Evolutionary conservation across 1,139 yeast species (phyloP), one percentile per base, ranked within the genome.

Genomic region (Suhomyces bribrorum): DNA sequence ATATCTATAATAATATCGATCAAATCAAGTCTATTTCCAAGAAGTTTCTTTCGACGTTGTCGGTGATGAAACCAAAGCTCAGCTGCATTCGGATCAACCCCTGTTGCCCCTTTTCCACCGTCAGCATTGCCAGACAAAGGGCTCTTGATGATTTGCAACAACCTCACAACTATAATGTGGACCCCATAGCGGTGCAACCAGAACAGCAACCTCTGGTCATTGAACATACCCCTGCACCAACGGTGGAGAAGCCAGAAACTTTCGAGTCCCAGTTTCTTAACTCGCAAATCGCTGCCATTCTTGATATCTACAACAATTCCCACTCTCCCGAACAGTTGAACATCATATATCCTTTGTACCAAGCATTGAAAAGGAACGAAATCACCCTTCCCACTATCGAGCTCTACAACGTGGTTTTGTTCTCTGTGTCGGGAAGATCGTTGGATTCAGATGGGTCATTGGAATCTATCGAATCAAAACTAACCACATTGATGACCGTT

Each of bases 401-500:
- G 4, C 47, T 57, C 8, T 72, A 67, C 54, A 70, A 72, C 47
- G 52, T 62, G 4, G 67, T 72, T 4, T 56, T 72, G 40, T 41
- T 46, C 20, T 69, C 75, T n/a, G 56, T 72, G 2, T 43, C 57
- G 1, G 29, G 42, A 29, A 54, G 77, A 43, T 41, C 59, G 0
- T 49, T 69, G 30, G 69, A 69, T 41, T 36, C 47, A 6, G 59
- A 56, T 8, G 15, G 34, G 2, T 40, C 52, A 3, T 38, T 65
- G 5, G 59, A 53, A 22, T 59, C 62, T 14, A 59, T 66, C 12
- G 77, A 72, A 46, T 48, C 55, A 16, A 62, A 62, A 50, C 66
- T 83, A 51, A 83, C 86, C 3, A 77, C 73, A 38, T 56, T 84
- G 43, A 62, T 84, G 45, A 81, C 81, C 12, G 79, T 83, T 27